Conservation (phyloP, 2,329 filamentous ascomycete genomes). For the Xylaria polymorpha region DNA sequence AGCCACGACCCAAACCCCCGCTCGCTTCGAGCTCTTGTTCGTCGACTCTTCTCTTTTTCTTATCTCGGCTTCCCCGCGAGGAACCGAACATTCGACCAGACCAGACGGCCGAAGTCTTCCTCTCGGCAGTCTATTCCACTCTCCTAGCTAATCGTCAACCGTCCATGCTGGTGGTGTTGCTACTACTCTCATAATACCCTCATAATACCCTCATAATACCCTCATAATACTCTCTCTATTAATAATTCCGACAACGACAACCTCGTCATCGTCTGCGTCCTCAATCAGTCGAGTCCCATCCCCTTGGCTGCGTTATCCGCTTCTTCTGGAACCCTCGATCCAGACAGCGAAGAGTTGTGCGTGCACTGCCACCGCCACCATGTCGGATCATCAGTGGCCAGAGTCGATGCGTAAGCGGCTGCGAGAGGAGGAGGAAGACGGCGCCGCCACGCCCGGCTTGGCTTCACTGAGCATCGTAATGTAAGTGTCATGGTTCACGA, state of each 20-base stretch:
- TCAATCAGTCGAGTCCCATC: not conserved
- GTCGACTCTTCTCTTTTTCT: constrained; percentile 19
- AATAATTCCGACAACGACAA: not conserved
- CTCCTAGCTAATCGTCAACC: constrained; percentile 16
- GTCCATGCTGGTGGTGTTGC: constrained; percentile 2
- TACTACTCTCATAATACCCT: not conserved
- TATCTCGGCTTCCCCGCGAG: constrained; percentile 33
- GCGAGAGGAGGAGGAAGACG: constrained; percentile 47
- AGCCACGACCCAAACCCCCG: constrained; percentile 36
- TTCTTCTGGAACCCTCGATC: not conserved
- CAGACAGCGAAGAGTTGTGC: not conserved
- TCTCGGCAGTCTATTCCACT: not conserved
- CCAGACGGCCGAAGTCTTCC: not conserved
- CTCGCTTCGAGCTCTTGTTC: constrained; percentile 24
- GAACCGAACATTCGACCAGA: constrained; percentile 19
- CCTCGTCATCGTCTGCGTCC: not conserved
- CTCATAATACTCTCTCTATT: not conserved
- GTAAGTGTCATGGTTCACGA: constrained; percentile 41
- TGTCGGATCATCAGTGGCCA: constrained; percentile 35
- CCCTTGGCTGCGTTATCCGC: not conserved
- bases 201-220: not conserved
- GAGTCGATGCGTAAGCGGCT: constrained; percentile 46
- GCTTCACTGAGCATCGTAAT: constrained; percentile 52
- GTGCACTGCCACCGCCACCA: constrained; percentile 8
- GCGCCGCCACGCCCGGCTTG: constrained; percentile 38